These are phyloP conservation scores for Musa troglodytarum DNA, from an alignment of 176 grass and related monocot genomes.

Conservation along the genomic window DNA sequence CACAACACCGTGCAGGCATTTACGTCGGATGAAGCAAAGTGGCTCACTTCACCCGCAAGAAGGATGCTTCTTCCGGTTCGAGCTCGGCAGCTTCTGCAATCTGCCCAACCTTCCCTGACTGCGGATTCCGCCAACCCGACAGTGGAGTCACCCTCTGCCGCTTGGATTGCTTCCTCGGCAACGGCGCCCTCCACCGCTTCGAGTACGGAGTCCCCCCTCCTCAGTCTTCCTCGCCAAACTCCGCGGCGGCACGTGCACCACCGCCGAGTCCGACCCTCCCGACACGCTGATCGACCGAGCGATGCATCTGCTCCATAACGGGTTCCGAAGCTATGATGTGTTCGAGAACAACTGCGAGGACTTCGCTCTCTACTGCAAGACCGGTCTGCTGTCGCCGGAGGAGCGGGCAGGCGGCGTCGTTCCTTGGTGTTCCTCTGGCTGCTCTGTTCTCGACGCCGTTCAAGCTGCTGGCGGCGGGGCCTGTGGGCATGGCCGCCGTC, in stretches of 20 bases:
- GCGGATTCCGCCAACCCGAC: slow-evolving; percentile 67
- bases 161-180: slow-evolving; percentile 82
- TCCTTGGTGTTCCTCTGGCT: slow-evolving; percentile 70
- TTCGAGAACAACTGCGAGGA: slow-evolving; percentile 98
- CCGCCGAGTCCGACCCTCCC: slow-evolving; percentile 54
- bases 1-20: slow-evolving; percentile 41
- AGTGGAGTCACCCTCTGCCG: slow-evolving; percentile 77
- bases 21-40: slow-evolving; percentile 96
- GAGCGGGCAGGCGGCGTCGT: slow-evolving; percentile 78
- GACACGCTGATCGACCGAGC: slow-evolving; percentile 68
- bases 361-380: slow-evolving; percentile 97
- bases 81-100: slow-evolving; percentile 39
- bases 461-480: slow-evolving; percentile 71
- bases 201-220: slow-evolving; percentile 70
- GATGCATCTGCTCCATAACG: slow-evolving; percentile 83
- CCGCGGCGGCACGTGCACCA: slow-evolving; percentile 88
- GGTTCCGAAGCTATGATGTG: slow-evolving; percentile 87
- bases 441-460: slow-evolving; percentile 75
- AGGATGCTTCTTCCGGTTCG: slow-evolving; percentile 42
- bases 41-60: slow-evolving; percentile 94
- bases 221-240: slow-evolving; percentile 75
- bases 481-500: slow-evolving; percentile 85
- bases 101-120: slow-evolving; percentile 90
- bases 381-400: slow-evolving; percentile 52
- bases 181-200: slow-evolving; percentile 69